Conservation (phyloP, 2,329 filamentous ascomycete species). For the Cylindrodendrum hubeiense region DNA sequence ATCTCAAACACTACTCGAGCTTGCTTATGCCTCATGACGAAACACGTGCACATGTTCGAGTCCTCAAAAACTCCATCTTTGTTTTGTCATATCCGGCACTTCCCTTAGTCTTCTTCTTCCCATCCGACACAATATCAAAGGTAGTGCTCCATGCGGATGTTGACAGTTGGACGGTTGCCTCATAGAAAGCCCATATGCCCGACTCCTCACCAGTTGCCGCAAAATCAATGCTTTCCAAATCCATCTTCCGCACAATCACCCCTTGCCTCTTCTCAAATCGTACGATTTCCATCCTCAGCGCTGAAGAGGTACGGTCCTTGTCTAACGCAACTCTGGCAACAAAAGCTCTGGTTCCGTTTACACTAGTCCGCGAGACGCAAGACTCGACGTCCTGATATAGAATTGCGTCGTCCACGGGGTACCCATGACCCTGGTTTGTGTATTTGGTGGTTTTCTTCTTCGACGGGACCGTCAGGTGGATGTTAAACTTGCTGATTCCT, state of each 20-base stretch:
- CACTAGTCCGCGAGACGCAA: slow-evolving; percentile 32
- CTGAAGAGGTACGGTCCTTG: not conserved
- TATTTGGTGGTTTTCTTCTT: slow-evolving; percentile 39
- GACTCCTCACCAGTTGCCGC: slow-evolving; percentile 12
- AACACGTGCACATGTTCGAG: slow-evolving; percentile 18
- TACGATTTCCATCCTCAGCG: slow-evolving; percentile 23
- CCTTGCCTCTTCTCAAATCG: slow-evolving; percentile 15
- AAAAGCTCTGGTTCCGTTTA: slow-evolving; percentile 12
- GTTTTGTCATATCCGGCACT: not conserved
- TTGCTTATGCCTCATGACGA: not conserved
- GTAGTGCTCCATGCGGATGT: slow-evolving; percentile 27
- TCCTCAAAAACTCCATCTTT: slow-evolving; percentile 29
- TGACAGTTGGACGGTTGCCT: slow-evolving; percentile 12
- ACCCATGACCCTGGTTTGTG: slow-evolving; percentile 45
- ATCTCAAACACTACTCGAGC: not conserved
- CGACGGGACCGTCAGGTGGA: slow-evolving; percentile 41
- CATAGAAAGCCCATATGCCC: slow-evolving; percentile 15
- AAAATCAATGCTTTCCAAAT: slow-evolving; percentile 13
- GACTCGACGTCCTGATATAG: slow-evolving; percentile 44
- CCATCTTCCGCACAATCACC: slow-evolving; percentile 3
- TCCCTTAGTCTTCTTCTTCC: not conserved
- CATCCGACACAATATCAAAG: slow-evolving; percentile 28
- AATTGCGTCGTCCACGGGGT: slow-evolving; percentile 44
- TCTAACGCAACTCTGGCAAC: slow-evolving; percentile 15
- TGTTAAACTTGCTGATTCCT: slow-evolving; percentile 48